Conservation (phyloP, 148 eudicot genomes). For the Camellia japonica region DNA sequence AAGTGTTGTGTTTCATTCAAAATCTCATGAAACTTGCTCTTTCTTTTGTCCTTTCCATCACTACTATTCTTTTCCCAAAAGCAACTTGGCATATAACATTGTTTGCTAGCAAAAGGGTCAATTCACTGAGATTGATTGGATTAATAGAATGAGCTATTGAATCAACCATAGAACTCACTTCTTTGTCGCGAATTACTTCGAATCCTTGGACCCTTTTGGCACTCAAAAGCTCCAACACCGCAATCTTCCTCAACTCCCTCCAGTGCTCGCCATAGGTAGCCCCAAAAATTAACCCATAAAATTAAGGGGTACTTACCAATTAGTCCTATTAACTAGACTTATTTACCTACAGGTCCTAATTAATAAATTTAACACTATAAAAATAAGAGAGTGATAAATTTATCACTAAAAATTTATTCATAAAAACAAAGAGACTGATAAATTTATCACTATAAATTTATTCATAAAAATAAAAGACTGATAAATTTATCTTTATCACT, state of each 20-base stretch:
- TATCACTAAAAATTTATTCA: too few species aligned
- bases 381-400: too few species aligned
- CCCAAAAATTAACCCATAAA: too few species aligned
- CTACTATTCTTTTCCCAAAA: constrained; percentile 29
- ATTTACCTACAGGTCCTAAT: too few species aligned
- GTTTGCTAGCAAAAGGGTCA: constrained; percentile 32
- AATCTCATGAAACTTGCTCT: constrained; percentile 21
- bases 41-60: constrained; percentile 1
- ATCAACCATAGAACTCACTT: constrained; percentile 35
- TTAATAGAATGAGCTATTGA: constrained; percentile 5
- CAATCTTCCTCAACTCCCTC: constrained; percentile 46
- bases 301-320: too few species aligned
- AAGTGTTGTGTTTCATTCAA: constrained; percentile 31
- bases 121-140: constrained; percentile 37
- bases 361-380: too few species aligned
- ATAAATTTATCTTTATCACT: too few species aligned
- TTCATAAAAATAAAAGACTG: too few species aligned
- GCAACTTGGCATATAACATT: constrained; percentile 45
- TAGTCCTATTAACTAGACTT: too few species aligned
- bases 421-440: too few species aligned
- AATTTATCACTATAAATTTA: too few species aligned
- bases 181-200: constrained; percentile 29
- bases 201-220: constrained; percentile 43
- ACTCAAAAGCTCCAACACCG: constrained; percentile 34
- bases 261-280: constrained; percentile 44